A percentile compares a stretch with the other conserved stretches of the same genome.
Conservation (phyloP, 768 basidiomycete genomes). For the Lactifluus rugatus region DNA sequence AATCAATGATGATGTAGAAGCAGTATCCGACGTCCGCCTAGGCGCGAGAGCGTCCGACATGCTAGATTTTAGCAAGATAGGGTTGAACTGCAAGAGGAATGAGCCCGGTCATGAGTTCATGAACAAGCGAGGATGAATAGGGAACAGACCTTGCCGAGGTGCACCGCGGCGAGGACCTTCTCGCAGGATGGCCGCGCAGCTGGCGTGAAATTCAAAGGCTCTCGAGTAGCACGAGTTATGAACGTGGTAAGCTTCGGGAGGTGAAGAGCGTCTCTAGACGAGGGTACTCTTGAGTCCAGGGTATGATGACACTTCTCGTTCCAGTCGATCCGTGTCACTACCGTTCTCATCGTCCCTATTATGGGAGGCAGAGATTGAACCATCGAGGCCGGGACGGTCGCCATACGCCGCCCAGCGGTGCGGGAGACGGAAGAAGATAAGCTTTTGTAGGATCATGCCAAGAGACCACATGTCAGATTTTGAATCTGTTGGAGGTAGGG, state of each 20-base stretch:
- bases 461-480: conserved; percentile 97
- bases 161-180: conserved; percentile 56
- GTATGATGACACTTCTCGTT: conserved; percentile 65
- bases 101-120: not conserved
- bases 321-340: conserved; percentile 54
- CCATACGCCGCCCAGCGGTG: conserved; percentile 64
- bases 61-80: conserved; percentile 9
- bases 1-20: conserved; percentile 12
- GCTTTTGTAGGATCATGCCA: conserved; percentile 91
- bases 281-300: conserved; percentile 56
- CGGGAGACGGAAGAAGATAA: conserved; percentile 84
- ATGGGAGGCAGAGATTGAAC: conserved; percentile 20
- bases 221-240: conserved; percentile 65
- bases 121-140: not conserved
- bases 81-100: conserved; percentile 3
- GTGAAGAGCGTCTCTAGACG: conserved; percentile 49
- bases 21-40: conserved; percentile 6
- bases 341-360: conserved; percentile 36
- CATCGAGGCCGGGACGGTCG: conserved; percentile 28
- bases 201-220: conserved; percentile 56
- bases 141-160: conserved; percentile 58
- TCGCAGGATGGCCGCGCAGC: conserved; percentile 60
- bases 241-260: conserved; percentile 59
- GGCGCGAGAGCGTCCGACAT: conserved; percentile 10
- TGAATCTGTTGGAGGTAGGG: conserved; percentile 64